Base-by-base conservation (phyloP, 257 asterid genomes). In the Petunia axillaris region DNA sequence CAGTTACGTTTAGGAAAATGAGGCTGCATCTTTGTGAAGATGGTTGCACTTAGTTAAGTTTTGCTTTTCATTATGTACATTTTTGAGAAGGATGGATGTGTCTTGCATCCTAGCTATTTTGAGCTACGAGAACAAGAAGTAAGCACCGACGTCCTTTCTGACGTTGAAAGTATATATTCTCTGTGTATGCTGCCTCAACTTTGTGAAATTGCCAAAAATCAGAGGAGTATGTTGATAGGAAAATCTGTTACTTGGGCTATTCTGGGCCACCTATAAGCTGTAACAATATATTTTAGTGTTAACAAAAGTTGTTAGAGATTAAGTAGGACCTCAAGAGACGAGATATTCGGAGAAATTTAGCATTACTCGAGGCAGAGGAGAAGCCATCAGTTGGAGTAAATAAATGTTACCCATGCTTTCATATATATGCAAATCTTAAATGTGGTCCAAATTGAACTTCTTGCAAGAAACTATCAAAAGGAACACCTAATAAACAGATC, bases 61-160 rank as follows among this genome's bases (percentile, higher is more conserved):
- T 35, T 50, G 46, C 6, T 50, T 16, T 50, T 50, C 46, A 14
- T 48, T 37, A 50, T 48, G 35, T 48, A 43, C 59, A 9, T 48
- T 35, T 70, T 71, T 25, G 41, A 44, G 58, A 68, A 44, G 76
- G 76, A 16, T n/a, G 16, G 36, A 4, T 68, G 16, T 40, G 38
- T 44, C 39, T 8, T 52, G n/a, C 40, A 44, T 5, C 76, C n/a
- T 68, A 8, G 16, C n/a, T 68, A 43, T 8, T 68, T 44, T 68
- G 57, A 68, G 40, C 76, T 44, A 68, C 46, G 41, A 68, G 40
- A 68, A 68, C 16, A n/a, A 44, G 76, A 68, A 4, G 76, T 44
- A 2, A 68, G 43, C 57, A 68, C 5, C 16, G 76, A 44, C 0
- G 38, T 41, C 53, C 40, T 66, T 41, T 40, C 52, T 66, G 75